Base-by-base conservation (phyloP, 345 rosid genomes). In the Camelina neglecta region DNA sequence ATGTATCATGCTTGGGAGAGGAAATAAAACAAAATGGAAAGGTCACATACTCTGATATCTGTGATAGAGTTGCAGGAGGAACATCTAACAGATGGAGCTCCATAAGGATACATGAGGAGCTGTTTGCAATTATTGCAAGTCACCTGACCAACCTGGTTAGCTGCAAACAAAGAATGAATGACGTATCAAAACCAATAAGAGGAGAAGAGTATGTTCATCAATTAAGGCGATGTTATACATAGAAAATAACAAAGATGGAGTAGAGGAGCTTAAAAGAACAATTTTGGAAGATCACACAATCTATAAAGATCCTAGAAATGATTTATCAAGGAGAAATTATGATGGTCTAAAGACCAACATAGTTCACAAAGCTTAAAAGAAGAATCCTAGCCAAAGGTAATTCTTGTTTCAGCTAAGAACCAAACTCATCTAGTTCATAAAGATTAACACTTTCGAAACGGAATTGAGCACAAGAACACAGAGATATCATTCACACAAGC, bases 91-190 rank as follows among this genome's bases (percentile, higher is more conserved):
- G 88, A 82, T 39, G 93, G 78, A 84, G 97, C 92, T 20, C 93
- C 95, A 74, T 82, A 87, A 0, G 93, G 96, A 67, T 95, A 95
- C 93, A 95, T 89, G 72, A 95, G 76, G 64, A 92, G 84, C 48
- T 81, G 39, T 11, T 80, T 65, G 81, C 97, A 95, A 57, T 75
- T 80, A 47, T 75, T 80, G 56, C 96, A 92, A 42, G 72, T 84
- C 13, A 92, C 96, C 79, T 84, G 85, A 68, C 97, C 97, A 79
- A 92, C 87, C 80, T 89, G 84, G 68, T 79, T 83, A 77, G 93
- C 97, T 95, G 90, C 69, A 70, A 75, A 73, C 62, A 70, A 67
- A 21, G 8, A 15, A 60, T 1, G 8, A 15, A 60, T 1, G 21
- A 31, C 2, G 6, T 12, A 4, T 44, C 13, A 53, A 55, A 61